Conservation (phyloP, 2,329 filamentous ascomycete species). For the Cyclaneusma minus region DNA sequence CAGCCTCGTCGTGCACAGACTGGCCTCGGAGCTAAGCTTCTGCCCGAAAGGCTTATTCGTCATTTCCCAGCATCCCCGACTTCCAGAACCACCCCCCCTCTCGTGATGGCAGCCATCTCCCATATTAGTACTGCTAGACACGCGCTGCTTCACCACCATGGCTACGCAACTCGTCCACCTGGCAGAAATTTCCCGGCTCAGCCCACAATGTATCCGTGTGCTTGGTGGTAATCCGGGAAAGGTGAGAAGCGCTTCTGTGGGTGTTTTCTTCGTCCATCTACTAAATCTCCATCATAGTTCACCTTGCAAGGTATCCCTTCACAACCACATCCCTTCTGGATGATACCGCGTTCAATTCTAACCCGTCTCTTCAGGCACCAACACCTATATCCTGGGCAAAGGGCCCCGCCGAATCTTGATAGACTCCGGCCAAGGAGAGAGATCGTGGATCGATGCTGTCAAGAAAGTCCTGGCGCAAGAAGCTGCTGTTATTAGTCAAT, state of each 20-base stretch:
- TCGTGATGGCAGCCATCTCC: no score
- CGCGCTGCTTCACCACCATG: slow-evolving; percentile 39
- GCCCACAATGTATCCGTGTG: slow-evolving; percentile 64
- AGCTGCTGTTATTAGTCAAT: slow-evolving; percentile 48
- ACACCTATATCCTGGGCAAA: slow-evolving; percentile 82
- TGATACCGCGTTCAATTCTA: slow-evolving; percentile 2
- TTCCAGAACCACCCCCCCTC: no score
- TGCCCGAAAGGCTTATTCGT: no score
- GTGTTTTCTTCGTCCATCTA: slow-evolving; percentile 1
- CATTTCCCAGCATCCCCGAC: no score
- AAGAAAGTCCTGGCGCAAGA: slow-evolving; percentile 49
- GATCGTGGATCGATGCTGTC: slow-evolving; percentile 53
- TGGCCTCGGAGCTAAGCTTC: no score
- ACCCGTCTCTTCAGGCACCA: slow-evolving; percentile 52
- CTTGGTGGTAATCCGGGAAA: slow-evolving; percentile 86
- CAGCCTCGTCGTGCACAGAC: no score
- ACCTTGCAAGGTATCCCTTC: slow-evolving; percentile 38
- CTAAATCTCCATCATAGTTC: slow-evolving; percentile 25
- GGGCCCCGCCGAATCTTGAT: slow-evolving; percentile 63
- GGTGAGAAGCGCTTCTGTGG: slow-evolving; percentile 24
- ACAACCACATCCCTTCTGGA: slow-evolving; percentile 1
- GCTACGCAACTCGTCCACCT: slow-evolving; percentile 46
- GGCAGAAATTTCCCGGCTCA: slow-evolving; percentile 62
- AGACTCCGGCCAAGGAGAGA: slow-evolving; percentile 73
- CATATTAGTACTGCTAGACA: no score